phyloP scores from a whole-genome alignment of 129 eudicot genomes.

The Chrysanthemum lavandulifolium region DNA sequence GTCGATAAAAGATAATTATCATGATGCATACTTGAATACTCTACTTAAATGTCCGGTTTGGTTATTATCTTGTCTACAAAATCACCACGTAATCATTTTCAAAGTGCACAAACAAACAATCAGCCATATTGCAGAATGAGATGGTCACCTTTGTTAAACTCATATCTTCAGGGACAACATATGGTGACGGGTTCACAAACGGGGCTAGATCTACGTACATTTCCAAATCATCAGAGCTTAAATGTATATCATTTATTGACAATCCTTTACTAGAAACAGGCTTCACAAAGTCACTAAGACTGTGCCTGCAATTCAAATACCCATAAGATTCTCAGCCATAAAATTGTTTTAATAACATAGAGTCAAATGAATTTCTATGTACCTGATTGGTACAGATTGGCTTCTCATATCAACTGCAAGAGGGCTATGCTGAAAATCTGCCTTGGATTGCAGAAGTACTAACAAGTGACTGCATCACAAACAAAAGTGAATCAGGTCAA shows the following conservation, averaged over 20 bases:
- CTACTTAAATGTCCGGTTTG: no score
- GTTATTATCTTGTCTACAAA: no score
- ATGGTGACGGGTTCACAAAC: conserved; percentile 89
- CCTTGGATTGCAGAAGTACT: conserved; percentile 89
- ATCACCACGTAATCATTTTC: no score
- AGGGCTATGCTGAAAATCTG: conserved; percentile 96
- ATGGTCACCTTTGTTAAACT: conserved; percentile 78
- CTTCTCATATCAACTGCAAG: conserved; percentile 74
- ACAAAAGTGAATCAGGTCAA: not conserved
- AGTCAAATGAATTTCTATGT: conserved; percentile 2
- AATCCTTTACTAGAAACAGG: conserved; percentile 95
- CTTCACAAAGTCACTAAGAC: conserved; percentile 85
- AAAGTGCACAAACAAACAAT: not conserved
- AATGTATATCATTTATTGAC: conserved; percentile 72
- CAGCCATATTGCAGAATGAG: conserved; percentile 4
- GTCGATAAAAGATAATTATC: no score
- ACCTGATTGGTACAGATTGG: conserved; percentile 86
- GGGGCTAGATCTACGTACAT: conserved; percentile 99
- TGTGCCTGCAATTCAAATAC: conserved; percentile 56
- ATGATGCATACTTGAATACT: no score
- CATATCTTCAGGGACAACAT: conserved; percentile 98
- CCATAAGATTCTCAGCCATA: conserved; percentile 8
- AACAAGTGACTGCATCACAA: conserved; percentile 74
- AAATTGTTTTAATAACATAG: not conserved
- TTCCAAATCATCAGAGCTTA: conserved; percentile 81